Base-by-base conservation (phyloP, 2,329 filamentous ascomycete genomes). In the Trichoderma pleuroti region DNA sequence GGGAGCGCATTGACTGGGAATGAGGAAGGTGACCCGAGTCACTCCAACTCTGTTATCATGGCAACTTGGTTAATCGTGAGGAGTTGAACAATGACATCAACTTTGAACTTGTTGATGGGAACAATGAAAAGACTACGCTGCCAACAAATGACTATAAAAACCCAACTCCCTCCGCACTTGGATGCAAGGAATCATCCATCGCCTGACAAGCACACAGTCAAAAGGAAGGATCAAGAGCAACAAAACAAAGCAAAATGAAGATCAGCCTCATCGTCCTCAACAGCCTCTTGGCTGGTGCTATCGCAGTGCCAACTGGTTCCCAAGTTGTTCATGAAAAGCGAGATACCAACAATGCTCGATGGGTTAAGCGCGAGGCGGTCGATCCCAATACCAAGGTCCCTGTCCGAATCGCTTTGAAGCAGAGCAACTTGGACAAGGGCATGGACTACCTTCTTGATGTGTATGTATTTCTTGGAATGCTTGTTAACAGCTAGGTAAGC, bases 341-440 rank as follows among this genome's bases (percentile, higher is more conserved):
- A n/a, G 71, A 75, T 16, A 70, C 70, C 3, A 34, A 54, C 10
- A 68, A 56, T 18, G 67, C 73, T 21, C 74, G 73, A 46, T 81
- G 77, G 76, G 71, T 71, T 14, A 78, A 76, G 72, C 71, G 75
- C 7, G 63, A 72, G 11, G 70, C 76, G 24, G 71, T 75, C 8
- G 59, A 71, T 39, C 64, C 69, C 14, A 62, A 65, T 16, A 68
- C 72, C 52, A 71, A 71, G n/a, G 71, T 83, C 10, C 80, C 81
- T 5, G 79, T 83, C 21, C 78, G 80, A 39, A 84, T 86, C 63
- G 84, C 83, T 5, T 77, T 86, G 49, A 76, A 80, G 42, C 84
- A 86, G 73, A 78, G 79, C 28, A 85, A 85, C 70, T 75, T 86
- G n/a, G 79, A 85, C 65, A 78, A 78, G 46, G 83, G 80, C 5